These are phyloP conservation scores for Ganoderma meredithae DNA, from an alignment of 1,284 basidiomycete genomes.

Conservation along the genomic window DNA sequence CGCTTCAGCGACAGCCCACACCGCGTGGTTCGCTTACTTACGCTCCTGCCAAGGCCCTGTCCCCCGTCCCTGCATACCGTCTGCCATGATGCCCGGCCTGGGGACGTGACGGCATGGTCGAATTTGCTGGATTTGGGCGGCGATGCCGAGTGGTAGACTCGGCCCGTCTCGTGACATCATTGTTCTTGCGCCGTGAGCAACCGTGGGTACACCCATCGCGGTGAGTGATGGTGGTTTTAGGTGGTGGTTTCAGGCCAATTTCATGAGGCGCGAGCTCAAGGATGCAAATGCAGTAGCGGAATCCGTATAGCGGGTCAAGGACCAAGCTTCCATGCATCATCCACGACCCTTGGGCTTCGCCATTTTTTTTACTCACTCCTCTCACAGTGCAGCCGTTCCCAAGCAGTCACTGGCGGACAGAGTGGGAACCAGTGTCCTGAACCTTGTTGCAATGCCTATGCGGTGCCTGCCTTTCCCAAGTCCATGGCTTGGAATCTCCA, in stretches of 20 bases:
- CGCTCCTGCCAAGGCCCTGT: background rate
- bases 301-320: background rate
- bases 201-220: background rate
- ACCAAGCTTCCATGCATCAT: background rate
- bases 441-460: background rate
- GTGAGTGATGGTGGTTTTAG: background rate
- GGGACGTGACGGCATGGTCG: conserved; percentile 13
- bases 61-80: conserved; percentile 2
- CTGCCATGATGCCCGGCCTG: background rate
- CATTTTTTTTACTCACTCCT: background rate
- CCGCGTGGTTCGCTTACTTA: conserved; percentile 7
- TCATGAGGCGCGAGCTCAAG: conserved; percentile 5
- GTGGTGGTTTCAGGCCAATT: background rate
- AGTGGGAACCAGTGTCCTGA: background rate
- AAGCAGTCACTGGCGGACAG: background rate
- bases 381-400: background rate
- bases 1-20: conserved; percentile 1
- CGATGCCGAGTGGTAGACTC: background rate
- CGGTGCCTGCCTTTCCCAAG: conserved; percentile 6
- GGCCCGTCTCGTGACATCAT: conserved; percentile 3
- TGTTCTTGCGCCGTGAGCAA: background rate
- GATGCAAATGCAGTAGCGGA: conserved; percentile 10
- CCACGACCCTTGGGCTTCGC: background rate
- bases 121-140: conserved; percentile 3
- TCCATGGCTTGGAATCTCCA: background rate